Base-by-base conservation (phyloP, 2,329 filamentous ascomycete genomes). In the Ascosphaera pollenicola region DNA sequence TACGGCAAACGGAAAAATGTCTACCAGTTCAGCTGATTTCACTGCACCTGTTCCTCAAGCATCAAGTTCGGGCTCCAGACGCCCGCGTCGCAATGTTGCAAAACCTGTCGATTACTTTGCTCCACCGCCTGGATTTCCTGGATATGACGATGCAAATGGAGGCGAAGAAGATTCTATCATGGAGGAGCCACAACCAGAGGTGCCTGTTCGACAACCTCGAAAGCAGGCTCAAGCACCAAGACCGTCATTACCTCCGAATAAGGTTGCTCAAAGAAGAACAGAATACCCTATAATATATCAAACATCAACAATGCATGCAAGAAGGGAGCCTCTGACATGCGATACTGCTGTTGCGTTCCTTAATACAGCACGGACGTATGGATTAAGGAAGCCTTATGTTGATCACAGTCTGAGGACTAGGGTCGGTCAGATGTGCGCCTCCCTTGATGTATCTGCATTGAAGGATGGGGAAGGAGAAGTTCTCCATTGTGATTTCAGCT, bases 51-150 rank as follows among this genome's bases (percentile, higher is more conserved):
- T n/a, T 4, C 4, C 19, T 4, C 15, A 8, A 10, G 11, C 13
- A 37, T 6, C 36, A 10, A 8, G 3, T 18, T 15, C 19, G 10
- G n/a, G 13, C 36, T 8, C 8, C 30, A 28, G 37, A 28, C 53
- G 56, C 3, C 52, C 54, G 21, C 37, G 41, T 39, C 51, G 56
- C 15, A 41, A 46, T 28, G 49, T 45, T 40, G 47, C 38, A 4
- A 48, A 46, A 3, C 53, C 54, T 2, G 35, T 13, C 1, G 58
- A 58, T 16, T 59, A 59, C 37, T 57, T 52, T 37, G 41, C 47
- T 1, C n/a, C 40, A 11, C 48, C 41, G 21, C 24, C 43, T 5
- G 39, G 43, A 5, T 44, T 51, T 31, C 40, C 30, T 3, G 40
- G 43, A 2, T 45, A 45, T 26, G 35, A 43, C 40, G 40, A 39